These are phyloP conservation scores for Aspergillus neoniger DNA, from an alignment of 2,329 filamentous ascomycete genomes.

Conservation along the genomic window DNA sequence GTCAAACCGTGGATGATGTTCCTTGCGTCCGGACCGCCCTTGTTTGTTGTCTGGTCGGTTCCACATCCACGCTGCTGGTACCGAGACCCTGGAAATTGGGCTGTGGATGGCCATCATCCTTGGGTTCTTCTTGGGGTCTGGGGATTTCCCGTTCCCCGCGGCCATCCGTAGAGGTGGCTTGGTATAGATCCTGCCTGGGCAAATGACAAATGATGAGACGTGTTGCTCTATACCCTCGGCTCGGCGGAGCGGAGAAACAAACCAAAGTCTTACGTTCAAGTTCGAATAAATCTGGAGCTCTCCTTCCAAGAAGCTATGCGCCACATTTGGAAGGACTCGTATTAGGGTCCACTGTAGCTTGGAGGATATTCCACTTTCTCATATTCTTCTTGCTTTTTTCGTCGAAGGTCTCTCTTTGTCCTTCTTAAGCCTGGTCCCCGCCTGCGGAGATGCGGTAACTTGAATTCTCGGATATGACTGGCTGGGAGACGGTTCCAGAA, in stretches of 20 bases:
- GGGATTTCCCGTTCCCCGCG: slow-evolving; percentile 1
- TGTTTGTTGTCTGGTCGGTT: not conserved
- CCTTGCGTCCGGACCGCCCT: not conserved
- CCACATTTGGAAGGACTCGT: slow-evolving; percentile 2
- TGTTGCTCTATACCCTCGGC: slow-evolving; percentile 9
- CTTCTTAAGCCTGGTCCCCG: not conserved
- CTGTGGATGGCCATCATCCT: not conserved
- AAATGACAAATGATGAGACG: not conserved
- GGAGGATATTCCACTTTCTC: not conserved
- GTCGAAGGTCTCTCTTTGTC: not conserved
- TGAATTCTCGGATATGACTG: not conserved
- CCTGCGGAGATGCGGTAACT: slow-evolving; percentile 1
- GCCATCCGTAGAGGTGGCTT: not conserved
- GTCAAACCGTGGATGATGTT: not conserved
- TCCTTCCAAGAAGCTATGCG: not conserved
- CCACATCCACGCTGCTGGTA: not conserved
- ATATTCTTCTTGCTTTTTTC: not conserved
- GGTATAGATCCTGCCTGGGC: not conserved
- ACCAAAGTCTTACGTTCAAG: not conserved
- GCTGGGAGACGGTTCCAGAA: slow-evolving; percentile 5
- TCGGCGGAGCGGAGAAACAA: slow-evolving; percentile 23
- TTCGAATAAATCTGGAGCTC: not conserved
- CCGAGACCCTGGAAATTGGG: not conserved
- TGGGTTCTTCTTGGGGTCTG: not conserved
- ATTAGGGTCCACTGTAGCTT: not conserved